These are phyloP conservation scores for Diplodia scrobiculata DNA, from an alignment of 2,329 filamentous ascomycete species.

Conservation along the genomic window DNA sequence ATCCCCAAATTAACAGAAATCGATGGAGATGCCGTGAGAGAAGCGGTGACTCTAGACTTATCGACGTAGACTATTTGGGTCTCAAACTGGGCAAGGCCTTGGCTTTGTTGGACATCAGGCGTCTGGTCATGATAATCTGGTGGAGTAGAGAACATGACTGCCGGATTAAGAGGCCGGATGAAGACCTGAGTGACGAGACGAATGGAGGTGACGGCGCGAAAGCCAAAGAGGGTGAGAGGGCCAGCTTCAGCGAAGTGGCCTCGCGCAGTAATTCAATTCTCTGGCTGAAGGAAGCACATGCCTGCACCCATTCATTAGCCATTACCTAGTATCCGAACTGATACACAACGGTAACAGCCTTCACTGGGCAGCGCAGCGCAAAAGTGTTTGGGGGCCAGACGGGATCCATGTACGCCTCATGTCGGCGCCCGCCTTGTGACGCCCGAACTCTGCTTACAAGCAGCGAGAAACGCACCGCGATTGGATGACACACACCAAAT, in stretches of 20 bases:
- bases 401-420: not conserved
- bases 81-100: not conserved
- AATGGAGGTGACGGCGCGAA: not conserved
- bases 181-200: not conserved
- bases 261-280: not conserved
- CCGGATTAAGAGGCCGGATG: too few species aligned
- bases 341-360: not conserved
- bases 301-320: not conserved
- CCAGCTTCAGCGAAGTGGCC: not conserved
- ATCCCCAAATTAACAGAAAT: too few species aligned
- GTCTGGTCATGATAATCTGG: too few species aligned
- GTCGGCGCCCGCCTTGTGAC: not conserved
- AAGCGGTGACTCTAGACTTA: not conserved
- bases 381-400: conserved; percentile 8
- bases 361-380: not conserved
- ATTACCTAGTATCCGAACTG: not conserved
- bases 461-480: not conserved
- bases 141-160: too few species aligned
- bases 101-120: too few species aligned
- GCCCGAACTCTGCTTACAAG: not conserved
- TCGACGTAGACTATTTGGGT: not conserved
- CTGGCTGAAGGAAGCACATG: not conserved
- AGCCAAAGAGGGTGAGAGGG: not conserved
- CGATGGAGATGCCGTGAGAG: too few species aligned
- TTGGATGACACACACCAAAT: not conserved